A percentile compares a stretch with the other conserved stretches of the same genome.
Conservation (phyloP, 2,329 filamentous ascomycete genomes). For the Alternaria viburni region DNA sequence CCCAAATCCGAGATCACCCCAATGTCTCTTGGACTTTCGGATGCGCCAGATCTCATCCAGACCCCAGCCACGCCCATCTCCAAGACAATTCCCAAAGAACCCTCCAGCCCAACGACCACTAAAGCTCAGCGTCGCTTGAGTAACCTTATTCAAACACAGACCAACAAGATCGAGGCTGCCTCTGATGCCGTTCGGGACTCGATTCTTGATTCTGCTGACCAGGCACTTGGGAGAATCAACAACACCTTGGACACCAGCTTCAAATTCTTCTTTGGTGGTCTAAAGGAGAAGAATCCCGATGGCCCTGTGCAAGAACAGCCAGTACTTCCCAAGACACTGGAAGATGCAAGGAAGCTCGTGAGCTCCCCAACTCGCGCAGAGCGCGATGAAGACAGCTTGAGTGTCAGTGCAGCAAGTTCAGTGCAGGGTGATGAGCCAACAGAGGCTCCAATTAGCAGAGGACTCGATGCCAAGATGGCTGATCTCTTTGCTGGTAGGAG, state of each 20-base stretch:
- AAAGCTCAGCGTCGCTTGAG: slow-evolving; percentile 78
- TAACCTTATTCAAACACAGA: slow-evolving; percentile 83
- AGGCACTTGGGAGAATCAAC: slow-evolving; percentile 89
- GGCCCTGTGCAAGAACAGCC: slow-evolving; percentile 42
- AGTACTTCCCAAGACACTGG: slow-evolving; percentile 83
- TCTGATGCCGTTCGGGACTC: slow-evolving; percentile 76
- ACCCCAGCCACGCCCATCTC: slow-evolving; percentile 45
- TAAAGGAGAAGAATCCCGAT: slow-evolving; percentile 69
- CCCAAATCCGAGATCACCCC: slow-evolving; percentile 48
- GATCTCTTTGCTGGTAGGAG: slow-evolving; percentile 74
- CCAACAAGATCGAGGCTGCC: slow-evolving; percentile 79
- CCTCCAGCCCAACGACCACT: slow-evolving; percentile 48
- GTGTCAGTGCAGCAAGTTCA: slow-evolving; percentile 60
- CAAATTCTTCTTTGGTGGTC: slow-evolving; percentile 87
- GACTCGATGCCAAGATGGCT: slow-evolving; percentile 66
- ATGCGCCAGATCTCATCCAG: slow-evolving; percentile 48
- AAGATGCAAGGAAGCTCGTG: slow-evolving; percentile 89
- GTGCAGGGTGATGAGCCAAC: slow-evolving; percentile 53
- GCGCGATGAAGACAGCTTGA: slow-evolving; percentile 59
- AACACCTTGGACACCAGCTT: slow-evolving; percentile 90
- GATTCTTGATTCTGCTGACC: slow-evolving; percentile 82
- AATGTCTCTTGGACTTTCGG: slow-evolving; percentile 48
- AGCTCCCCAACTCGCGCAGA: slow-evolving; percentile 66
- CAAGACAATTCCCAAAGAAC: slow-evolving; percentile 26
- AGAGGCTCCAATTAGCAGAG: slow-evolving; percentile 33